phyloP scores from a whole-genome alignment of 2,329 filamentous ascomycete species.

The Knufia fluminis region DNA sequence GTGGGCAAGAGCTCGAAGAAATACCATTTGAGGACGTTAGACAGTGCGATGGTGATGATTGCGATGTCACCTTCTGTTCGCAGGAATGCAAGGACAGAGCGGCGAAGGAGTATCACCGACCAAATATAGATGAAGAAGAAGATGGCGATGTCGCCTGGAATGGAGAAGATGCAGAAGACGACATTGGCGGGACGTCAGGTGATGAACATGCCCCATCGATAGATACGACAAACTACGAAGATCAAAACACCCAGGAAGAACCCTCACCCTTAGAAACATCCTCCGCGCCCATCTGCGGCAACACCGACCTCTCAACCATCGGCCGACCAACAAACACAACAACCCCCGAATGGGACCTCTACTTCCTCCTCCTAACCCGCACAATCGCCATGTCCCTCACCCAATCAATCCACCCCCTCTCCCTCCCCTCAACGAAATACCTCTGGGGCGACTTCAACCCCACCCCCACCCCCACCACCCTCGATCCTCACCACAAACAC shows the following conservation, averaged over 20 bases:
- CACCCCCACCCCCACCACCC: slow-evolving; percentile 14
- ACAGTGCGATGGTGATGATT: slow-evolving; percentile 35
- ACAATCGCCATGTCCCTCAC: slow-evolving; percentile 53
- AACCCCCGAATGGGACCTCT: slow-evolving; percentile 51
- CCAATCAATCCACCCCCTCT: slow-evolving; percentile 49
- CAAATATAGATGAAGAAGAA: slow-evolving; percentile 11
- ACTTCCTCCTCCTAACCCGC: slow-evolving; percentile 50
- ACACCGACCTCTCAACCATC: slow-evolving; percentile 46
- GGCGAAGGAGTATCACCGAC: slow-evolving; percentile 44
- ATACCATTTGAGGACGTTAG: slow-evolving; percentile 35
- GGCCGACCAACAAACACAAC: slow-evolving; percentile 46
- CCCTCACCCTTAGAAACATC: slow-evolving; percentile 1
- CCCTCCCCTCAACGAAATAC: slow-evolving; percentile 52
- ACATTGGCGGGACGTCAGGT: background rate
- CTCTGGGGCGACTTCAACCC: slow-evolving; percentile 54
- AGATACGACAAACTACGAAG: background rate
- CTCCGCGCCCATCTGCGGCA: slow-evolving; percentile 29
- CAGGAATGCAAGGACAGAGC: slow-evolving; percentile 48
- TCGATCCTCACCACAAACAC: slow-evolving; percentile 17
- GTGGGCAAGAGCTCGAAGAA: slow-evolving; percentile 64
- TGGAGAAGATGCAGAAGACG: background rate
- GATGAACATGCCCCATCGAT: background rate
- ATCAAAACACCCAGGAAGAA: background rate
- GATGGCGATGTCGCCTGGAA: slow-evolving; percentile 10
- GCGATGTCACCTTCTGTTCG: slow-evolving; percentile 53